Evolutionary conservation across 1,284 basidiomycete genomes (phyloP).

Genomic region (Moesziomyces sp.): DNA sequence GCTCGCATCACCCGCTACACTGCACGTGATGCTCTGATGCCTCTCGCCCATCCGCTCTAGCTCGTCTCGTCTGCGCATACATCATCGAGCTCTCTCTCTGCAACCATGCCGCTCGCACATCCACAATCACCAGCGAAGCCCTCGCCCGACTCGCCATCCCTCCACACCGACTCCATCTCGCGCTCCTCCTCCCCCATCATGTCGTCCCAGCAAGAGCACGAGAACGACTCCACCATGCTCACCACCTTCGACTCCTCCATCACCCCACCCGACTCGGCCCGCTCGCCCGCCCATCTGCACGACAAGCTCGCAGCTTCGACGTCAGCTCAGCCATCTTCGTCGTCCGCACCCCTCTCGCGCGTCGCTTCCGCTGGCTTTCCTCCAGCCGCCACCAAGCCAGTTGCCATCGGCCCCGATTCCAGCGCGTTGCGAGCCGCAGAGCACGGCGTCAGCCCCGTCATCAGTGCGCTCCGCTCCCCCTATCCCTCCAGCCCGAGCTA

Average conservation of each 20-base stretch:
- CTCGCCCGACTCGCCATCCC: slow-evolving; percentile 1
- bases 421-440: slow-evolving; percentile 9
- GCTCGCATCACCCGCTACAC: too few species aligned
- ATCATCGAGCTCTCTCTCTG: too few species aligned
- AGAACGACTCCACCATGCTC: slow-evolving; percentile 22
- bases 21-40: too few species aligned
- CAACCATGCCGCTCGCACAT: slow-evolving; percentile 8
- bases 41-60: too few species aligned
- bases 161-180: neutral
- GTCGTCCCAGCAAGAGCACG: slow-evolving; percentile 11
- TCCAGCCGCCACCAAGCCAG: neutral
- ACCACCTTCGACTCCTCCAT: slow-evolving; percentile 19
- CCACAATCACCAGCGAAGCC: slow-evolving; percentile 6
- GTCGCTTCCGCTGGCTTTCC: slow-evolving; percentile 5
- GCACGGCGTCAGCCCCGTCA: slow-evolving; percentile 37
- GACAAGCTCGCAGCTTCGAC: slow-evolving; percentile 11
- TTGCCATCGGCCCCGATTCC: slow-evolving; percentile 1
- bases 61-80: too few species aligned
- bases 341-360: slow-evolving; percentile 3
- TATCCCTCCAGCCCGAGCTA: slow-evolving; percentile 40
- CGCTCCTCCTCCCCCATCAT: slow-evolving; percentile 10
- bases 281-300: neutral
- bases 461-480: slow-evolving; percentile 32
- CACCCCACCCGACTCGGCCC: slow-evolving; percentile 1
- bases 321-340: slow-evolving; percentile 1